Conservation (phyloP, 441 rosid species). For the Geranium incanum region DNA sequence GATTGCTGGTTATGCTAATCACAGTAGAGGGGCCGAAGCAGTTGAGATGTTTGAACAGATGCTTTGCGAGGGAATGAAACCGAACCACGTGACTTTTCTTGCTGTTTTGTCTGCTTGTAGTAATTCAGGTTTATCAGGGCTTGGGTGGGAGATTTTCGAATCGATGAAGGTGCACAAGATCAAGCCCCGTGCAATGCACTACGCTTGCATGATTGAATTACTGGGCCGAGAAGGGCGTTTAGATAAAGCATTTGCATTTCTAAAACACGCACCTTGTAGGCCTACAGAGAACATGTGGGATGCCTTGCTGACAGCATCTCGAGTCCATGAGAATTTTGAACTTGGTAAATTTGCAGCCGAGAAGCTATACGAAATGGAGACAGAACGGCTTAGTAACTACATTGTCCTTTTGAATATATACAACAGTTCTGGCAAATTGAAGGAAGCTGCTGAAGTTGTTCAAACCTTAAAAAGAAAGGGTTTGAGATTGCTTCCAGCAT, state of each 20-base stretch:
- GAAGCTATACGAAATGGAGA: conserved; percentile 74
- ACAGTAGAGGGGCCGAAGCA: conserved; percentile 67
- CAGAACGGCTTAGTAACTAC: conserved; percentile 71
- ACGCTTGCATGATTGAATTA: conserved; percentile 69
- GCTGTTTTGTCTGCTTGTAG: conserved; percentile 79
- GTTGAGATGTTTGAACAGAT: conserved; percentile 62
- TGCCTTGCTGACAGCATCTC: conserved; percentile 75
- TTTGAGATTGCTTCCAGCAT: conserved; percentile 59
- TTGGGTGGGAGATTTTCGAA: conserved; percentile 71
- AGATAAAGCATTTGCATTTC: conserved; percentile 79
- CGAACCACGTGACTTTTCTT: conserved; percentile 79
- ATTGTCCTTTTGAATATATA: conserved; percentile 72
- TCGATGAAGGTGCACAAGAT: conserved; percentile 67
- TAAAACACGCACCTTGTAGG: conserved; percentile 51
- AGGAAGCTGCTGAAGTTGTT: conserved; percentile 64
- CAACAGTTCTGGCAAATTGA: conserved; percentile 53
- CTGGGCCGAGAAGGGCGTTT: conserved; percentile 71
- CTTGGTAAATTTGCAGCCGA: conserved; percentile 80
- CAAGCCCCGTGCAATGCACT: conserved; percentile 89
- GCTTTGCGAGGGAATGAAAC: conserved; percentile 44
- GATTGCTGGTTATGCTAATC: conserved; percentile 79
- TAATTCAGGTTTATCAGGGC: conserved; percentile 56
- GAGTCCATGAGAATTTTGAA: conserved; percentile 60
- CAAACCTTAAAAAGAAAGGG: conserved; percentile 67
- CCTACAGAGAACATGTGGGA: conserved; percentile 92